Evolutionary conservation across 2,329 filamentous ascomycete species (phyloP).

Genomic region (Alternaria triticina): DNA sequence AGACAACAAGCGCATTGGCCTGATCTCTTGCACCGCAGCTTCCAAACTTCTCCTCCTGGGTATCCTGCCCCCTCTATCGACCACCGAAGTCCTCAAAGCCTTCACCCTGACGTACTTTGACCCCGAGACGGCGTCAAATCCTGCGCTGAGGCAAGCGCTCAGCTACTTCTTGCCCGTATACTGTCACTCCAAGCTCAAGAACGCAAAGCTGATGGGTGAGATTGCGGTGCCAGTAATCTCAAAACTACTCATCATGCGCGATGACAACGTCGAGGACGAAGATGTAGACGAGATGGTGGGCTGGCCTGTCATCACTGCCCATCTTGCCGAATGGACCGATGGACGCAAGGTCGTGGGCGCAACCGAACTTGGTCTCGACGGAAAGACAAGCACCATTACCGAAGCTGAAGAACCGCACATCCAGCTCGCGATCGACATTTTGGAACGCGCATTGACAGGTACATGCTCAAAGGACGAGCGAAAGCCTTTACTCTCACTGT

Average conservation of each 20-base stretch:
- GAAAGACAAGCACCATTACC: constrained; percentile 61
- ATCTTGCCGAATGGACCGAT: constrained; percentile 94
- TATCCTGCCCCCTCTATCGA: constrained; percentile 58
- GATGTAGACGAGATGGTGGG: constrained; percentile 76
- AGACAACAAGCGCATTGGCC: constrained; percentile 75
- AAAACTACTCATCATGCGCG: constrained; percentile 65
- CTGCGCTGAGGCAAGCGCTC: constrained; percentile 82
- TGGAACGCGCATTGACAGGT: constrained; percentile 74
- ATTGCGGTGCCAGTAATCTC: constrained; percentile 78
- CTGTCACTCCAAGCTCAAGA: constrained; percentile 82
- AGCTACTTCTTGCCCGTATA: constrained; percentile 96
- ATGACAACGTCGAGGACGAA: constrained; percentile 72
- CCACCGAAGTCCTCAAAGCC: constrained; percentile 78
- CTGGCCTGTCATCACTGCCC: constrained; percentile 77
- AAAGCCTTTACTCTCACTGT: constrained; percentile 68
- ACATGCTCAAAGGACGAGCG: constrained; percentile 78
- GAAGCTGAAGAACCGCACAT: constrained; percentile 82
- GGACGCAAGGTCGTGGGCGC: constrained; percentile 76
- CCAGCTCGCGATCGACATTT: constrained; percentile 75
- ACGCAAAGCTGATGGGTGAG: constrained; percentile 79
- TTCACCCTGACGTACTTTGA: constrained; percentile 90
- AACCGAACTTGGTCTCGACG: constrained; percentile 50
- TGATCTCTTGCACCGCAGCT: constrained; percentile 79
- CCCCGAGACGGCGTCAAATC: constrained; percentile 79
- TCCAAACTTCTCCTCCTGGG: constrained; percentile 87